These are phyloP conservation scores for Rhizophagus sp. DNA, from an alignment of 192 early-diverging fungal species.

Conservation along the genomic window DNA sequence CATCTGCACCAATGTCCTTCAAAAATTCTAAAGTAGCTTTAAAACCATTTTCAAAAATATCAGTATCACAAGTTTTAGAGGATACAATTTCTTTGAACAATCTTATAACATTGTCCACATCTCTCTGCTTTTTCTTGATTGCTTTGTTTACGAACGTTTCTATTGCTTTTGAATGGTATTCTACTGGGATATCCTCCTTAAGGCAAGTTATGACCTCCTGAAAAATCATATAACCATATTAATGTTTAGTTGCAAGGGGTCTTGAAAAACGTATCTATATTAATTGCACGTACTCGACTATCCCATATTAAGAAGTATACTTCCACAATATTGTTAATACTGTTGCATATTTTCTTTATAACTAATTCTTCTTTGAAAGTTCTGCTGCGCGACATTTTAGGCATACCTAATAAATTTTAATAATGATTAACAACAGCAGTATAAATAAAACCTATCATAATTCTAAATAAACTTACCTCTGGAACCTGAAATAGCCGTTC, in stretches of 20 bases:
- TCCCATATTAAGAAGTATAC: slow-evolving; percentile 29
- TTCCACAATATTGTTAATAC: slow-evolving; percentile 30
- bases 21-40: slow-evolving; percentile 56
- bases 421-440: background rate
- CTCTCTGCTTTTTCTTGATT: slow-evolving; percentile 57
- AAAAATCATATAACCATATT: slow-evolving; percentile 57
- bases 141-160: slow-evolving; percentile 35
- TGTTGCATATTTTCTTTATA: slow-evolving; percentile 29
- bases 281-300: slow-evolving; percentile 38
- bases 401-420: slow-evolving; percentile 34
- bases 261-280: background rate
- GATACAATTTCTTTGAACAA: slow-evolving; percentile 56
- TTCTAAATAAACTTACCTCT: slow-evolving; percentile 42
- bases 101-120: slow-evolving; percentile 51
- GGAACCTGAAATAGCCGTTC: slow-evolving; percentile 59
- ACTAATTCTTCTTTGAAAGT: slow-evolving; percentile 26
- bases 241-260: background rate
- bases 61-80: slow-evolving; percentile 45
- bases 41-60: slow-evolving; percentile 54
- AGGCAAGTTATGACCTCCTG: slow-evolving; percentile 65
- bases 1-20: slow-evolving; percentile 73
- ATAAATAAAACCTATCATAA: background rate
- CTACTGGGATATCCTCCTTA: slow-evolving; percentile 53
- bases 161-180: slow-evolving; percentile 34
- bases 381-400: slow-evolving; percentile 64